Conservation (phyloP, 1,284 basidiomycete species). For the Schizophyllum amplum region DNA sequence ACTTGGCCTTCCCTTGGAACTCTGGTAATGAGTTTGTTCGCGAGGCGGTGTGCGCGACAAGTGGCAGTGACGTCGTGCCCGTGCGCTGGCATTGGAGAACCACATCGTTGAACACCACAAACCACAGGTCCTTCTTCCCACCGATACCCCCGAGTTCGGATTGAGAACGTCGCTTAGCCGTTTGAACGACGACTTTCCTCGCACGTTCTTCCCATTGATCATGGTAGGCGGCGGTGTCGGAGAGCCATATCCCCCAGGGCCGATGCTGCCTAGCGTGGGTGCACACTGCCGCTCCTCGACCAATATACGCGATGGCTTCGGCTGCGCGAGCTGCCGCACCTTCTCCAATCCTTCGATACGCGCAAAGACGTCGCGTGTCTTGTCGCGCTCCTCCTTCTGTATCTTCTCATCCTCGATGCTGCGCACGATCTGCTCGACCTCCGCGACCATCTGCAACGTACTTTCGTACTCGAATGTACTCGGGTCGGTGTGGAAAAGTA, state of each 20-base stretch:
- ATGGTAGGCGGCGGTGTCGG: slow-evolving; percentile 44
- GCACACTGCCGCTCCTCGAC: slow-evolving; percentile 69
- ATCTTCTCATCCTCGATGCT: slow-evolving; percentile 98
- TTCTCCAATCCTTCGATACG: slow-evolving; percentile 93
- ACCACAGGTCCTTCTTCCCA: slow-evolving; percentile 85
- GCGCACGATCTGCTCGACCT: slow-evolving; percentile 91
- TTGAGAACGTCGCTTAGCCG: slow-evolving; percentile 77
- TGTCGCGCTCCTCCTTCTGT: slow-evolving; percentile 90
- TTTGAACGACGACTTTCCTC: slow-evolving; percentile 77
- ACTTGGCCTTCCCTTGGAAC: slow-evolving; percentile 71
- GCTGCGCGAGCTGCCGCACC: slow-evolving; percentile 79
- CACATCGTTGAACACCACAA: slow-evolving; percentile 94
- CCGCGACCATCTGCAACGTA: slow-evolving; percentile 92
- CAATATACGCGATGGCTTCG: slow-evolving; percentile 83
- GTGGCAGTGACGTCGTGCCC: slow-evolving; percentile 82
- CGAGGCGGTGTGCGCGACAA: slow-evolving; percentile 65
- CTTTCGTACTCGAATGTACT: slow-evolving; percentile 97
- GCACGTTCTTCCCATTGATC: slow-evolving; percentile 46
- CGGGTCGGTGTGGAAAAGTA: slow-evolving; percentile 94
- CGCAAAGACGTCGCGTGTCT: slow-evolving; percentile 89
- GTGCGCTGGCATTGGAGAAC: slow-evolving; percentile 86
- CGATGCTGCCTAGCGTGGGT: slow-evolving; percentile 5
- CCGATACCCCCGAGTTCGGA: slow-evolving; percentile 43
- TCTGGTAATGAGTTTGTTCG: slow-evolving; percentile 71
- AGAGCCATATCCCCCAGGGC: slow-evolving; percentile 13